These are phyloP conservation scores for Eruca vesicaria DNA, from an alignment of 441 rosid genomes.

Conservation along the genomic window DNA sequence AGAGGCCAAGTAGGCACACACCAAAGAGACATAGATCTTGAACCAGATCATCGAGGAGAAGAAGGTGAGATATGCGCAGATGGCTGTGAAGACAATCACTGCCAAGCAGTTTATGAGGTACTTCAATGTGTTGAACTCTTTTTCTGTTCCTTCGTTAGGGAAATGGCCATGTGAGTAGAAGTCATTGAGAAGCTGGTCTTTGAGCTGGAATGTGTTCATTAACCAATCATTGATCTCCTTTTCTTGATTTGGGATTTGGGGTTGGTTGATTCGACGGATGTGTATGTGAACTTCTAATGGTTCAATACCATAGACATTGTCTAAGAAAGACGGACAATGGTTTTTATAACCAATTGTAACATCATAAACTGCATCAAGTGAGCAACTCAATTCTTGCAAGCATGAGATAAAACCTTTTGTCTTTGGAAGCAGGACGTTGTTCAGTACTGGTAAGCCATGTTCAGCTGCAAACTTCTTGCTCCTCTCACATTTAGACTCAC, in stretches of 20 bases:
- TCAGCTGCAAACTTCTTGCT: conserved; percentile 62
- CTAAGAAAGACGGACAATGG: conserved; percentile 71
- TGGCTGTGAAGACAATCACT: conserved; percentile 49
- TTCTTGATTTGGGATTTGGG: conserved; percentile 58
- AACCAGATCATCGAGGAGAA: conserved; percentile 56
- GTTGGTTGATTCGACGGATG: conserved; percentile 46
- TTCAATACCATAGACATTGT: conserved; percentile 71
- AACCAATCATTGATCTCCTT: conserved; percentile 56
- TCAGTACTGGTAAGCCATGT: background rate
- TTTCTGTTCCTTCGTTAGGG: conserved; percentile 59
- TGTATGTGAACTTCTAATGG: conserved; percentile 86
- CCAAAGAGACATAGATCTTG: conserved; percentile 58
- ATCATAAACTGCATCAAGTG: conserved; percentile 89
- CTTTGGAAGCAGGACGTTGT: conserved; percentile 71
- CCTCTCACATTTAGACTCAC: conserved; percentile 67
- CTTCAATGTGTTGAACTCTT: conserved; percentile 55
- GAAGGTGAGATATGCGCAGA: conserved; percentile 52
- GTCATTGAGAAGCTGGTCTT: conserved; percentile 64
- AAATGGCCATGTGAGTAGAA: conserved; percentile 68
- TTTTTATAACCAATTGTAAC: conserved; percentile 72
- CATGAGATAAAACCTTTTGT: conserved; percentile 77
- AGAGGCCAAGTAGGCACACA: conserved; percentile 58
- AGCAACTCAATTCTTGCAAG: conserved; percentile 62
- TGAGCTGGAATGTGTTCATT: conserved; percentile 52
- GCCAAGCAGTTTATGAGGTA: conserved; percentile 54